These are phyloP conservation scores for Hypoxylon sp. DNA, from an alignment of 2,329 filamentous ascomycete species.

Conservation along the genomic window DNA sequence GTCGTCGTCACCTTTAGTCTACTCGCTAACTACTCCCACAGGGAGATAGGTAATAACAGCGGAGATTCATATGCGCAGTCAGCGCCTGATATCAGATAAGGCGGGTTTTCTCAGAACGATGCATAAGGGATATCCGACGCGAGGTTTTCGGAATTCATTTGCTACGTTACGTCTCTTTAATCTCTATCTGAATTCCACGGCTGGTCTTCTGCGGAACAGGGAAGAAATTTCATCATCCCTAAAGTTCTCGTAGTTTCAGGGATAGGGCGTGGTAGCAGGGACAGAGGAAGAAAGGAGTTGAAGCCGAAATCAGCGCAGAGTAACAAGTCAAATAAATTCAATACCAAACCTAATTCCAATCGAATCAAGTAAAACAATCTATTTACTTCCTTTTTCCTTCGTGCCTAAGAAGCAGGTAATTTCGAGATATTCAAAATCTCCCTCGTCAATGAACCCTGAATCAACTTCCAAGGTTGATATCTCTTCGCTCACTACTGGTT, in stretches of 20 bases:
- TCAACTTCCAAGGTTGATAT: background rate
- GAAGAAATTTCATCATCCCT: background rate
- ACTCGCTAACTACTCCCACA: background rate
- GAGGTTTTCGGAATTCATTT: background rate
- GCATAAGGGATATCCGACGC: background rate
- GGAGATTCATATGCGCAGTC: background rate
- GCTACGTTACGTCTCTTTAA: background rate
- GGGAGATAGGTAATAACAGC: background rate
- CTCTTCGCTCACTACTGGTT: background rate
- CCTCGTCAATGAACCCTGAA: background rate
- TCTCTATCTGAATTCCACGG: background rate
- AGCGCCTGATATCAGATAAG: slow-evolving; percentile 1
- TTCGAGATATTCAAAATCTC: background rate
- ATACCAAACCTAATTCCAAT: background rate
- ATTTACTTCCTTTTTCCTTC: background rate
- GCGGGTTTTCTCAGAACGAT: background rate
- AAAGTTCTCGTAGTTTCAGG: background rate
- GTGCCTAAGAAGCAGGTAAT: background rate
- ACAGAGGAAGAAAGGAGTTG: background rate
- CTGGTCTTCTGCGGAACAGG: too few relatives aligned
- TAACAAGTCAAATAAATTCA: background rate
- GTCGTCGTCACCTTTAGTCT: slow-evolving; percentile 2
- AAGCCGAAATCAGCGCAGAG: background rate
- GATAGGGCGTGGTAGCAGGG: background rate
- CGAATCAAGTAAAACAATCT: background rate